Conservation (phyloP, 352 stramenopile genomes). For the Globisporangium okanoganense region DNA sequence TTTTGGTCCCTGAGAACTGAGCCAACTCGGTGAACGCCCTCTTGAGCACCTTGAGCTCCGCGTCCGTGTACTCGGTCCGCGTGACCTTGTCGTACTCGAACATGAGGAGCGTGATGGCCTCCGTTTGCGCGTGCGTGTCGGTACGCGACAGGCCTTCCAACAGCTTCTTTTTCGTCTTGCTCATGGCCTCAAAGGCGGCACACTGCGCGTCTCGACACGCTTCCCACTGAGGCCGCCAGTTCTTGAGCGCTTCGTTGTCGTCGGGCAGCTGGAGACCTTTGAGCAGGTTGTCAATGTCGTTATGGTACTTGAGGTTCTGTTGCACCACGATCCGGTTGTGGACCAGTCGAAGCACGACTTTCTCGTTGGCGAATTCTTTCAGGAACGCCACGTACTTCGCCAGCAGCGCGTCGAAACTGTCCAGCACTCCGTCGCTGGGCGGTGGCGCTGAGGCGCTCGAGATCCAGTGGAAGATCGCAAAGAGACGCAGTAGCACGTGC, state of each 20-base stretch:
- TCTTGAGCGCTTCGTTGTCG: not conserved
- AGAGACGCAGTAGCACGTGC: too few relatives aligned
- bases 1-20: not conserved
- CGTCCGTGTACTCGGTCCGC: not conserved
- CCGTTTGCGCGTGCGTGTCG: not conserved
- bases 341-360: not conserved
- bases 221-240: not conserved
- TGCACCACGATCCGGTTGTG: not conserved
- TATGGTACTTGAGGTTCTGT: not conserved
- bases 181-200: not conserved
- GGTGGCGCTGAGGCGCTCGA: too few relatives aligned
- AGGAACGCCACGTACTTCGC: too few relatives aligned
- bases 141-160: not conserved
- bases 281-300: slow-evolving; percentile 1
- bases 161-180: not conserved
- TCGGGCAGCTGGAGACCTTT: not conserved
- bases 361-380: not conserved
- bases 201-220: not conserved
- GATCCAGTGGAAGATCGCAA: too few relatives aligned
- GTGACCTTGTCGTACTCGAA: not conserved
- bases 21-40: not conserved
- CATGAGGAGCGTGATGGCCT: not conserved
- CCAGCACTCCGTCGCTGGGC: too few relatives aligned
- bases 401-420: too few relatives aligned
- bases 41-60: slow-evolving; percentile 1